Conservation (phyloP, 176 grass and related monocot genomes). For the Oryza punctata region DNA sequence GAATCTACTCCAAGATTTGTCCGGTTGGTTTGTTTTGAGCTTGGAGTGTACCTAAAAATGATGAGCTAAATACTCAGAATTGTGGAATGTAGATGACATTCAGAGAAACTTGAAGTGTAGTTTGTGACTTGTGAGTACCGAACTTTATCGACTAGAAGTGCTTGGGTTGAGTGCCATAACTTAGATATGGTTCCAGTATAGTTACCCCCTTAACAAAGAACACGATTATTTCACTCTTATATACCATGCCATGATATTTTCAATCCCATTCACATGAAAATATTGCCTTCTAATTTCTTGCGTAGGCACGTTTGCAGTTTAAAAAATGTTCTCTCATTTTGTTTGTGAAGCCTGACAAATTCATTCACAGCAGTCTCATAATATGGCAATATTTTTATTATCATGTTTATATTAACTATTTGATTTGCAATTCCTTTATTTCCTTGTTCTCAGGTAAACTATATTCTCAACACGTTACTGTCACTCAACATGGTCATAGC, state of each 20-base stretch:
- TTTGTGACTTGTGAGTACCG: background rate
- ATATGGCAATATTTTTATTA: background rate
- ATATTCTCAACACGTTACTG: slow-evolving; percentile 78
- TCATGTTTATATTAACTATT: slow-evolving; percentile 1
- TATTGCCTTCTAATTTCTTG: background rate
- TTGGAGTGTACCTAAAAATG: background rate
- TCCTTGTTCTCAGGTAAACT: slow-evolving; percentile 70
- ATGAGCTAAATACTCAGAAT: background rate
- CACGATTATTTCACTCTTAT: background rate
- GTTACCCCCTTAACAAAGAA: background rate
- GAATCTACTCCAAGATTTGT: background rate
- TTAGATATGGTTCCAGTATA: background rate
- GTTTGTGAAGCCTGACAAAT: background rate
- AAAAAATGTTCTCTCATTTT: background rate
- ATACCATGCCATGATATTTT: background rate
- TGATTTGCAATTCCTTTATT: slow-evolving; percentile 25
- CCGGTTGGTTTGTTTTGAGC: background rate
- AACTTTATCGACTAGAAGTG: background rate
- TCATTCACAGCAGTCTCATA: background rate
- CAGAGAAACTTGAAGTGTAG: background rate
- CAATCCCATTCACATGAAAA: background rate
- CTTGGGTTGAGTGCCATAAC: background rate
- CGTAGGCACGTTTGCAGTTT: background rate
- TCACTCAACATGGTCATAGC: slow-evolving; percentile 97
- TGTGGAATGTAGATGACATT: background rate